Evolutionary conservation across 306 rosid genomes (phyloP).

Genomic region (Comarum palustre): DNA sequence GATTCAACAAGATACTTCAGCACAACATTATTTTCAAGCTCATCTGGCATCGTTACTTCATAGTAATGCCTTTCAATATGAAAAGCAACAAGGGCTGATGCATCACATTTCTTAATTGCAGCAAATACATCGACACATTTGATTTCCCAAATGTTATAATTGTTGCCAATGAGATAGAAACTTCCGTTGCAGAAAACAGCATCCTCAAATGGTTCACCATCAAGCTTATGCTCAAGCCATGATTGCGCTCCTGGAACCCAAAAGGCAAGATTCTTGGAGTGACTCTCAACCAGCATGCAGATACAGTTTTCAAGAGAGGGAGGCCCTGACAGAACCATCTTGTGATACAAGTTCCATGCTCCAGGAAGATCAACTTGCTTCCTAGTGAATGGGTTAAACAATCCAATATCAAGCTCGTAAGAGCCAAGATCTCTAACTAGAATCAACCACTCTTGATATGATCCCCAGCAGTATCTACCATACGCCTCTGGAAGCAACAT

Average conservation of each 20-base stretch:
- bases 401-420: slow-evolving; percentile 37
- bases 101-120: slow-evolving; percentile 15
- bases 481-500: slow-evolving; percentile 37
- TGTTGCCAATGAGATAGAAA: slow-evolving; percentile 47
- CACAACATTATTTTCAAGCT: slow-evolving; percentile 18
- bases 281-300: slow-evolving; percentile 53
- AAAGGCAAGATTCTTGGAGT: slow-evolving; percentile 40
- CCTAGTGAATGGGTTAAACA: slow-evolving; percentile 53
- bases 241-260: slow-evolving; percentile 39
- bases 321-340: slow-evolving; percentile 48
- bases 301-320: slow-evolving; percentile 37
- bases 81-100: slow-evolving; percentile 12
- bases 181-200: slow-evolving; percentile 55
- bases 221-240: slow-evolving; percentile 41
- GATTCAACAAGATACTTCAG: slow-evolving; percentile 56
- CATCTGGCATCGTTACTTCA: slow-evolving; percentile 36
- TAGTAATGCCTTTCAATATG: slow-evolving; percentile 36
- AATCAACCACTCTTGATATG: slow-evolving; percentile 58
- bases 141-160: slow-evolving; percentile 36
- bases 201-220: slow-evolving; percentile 56
- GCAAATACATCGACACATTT: slow-evolving; percentile 27
- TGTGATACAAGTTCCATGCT: slow-evolving; percentile 61
- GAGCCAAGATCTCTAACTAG: slow-evolving; percentile 35
- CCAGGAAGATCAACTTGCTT: slow-evolving; percentile 41
- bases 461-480: slow-evolving; percentile 64